Conservation (phyloP, 805 yeast genomes). For the Metschnikowia aberdeeniae region DNA sequence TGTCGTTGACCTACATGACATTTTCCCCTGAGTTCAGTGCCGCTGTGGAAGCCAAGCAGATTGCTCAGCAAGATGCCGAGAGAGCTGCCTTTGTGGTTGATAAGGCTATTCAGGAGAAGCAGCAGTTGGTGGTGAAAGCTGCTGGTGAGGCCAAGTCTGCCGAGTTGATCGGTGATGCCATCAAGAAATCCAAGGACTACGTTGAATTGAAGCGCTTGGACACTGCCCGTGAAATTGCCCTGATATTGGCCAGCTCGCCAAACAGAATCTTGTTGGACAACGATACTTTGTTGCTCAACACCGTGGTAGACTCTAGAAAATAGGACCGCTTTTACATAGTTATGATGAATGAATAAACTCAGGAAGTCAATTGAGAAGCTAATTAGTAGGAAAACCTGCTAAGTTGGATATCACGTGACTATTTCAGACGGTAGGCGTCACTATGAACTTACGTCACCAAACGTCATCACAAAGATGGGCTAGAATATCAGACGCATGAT, state of each 20-base stretch:
- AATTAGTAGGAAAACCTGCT: no score
- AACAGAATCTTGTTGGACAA: constrained; percentile 89
- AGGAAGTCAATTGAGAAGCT: no score
- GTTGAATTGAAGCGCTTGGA: constrained; percentile 95
- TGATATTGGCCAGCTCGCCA: constrained; percentile 78
- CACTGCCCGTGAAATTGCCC: constrained; percentile 94
- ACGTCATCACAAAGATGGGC: background rate
- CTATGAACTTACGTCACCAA: no score
- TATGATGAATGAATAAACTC: constrained; percentile 9
- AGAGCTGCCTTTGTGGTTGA: constrained; percentile 97
- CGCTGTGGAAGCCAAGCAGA: constrained; percentile 98
- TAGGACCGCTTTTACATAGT: constrained; percentile 16
- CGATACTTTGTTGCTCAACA: constrained; percentile 86
- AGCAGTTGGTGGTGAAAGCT: constrained; percentile 93
- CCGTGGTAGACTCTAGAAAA: constrained; percentile 73
- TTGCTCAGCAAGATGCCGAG: constrained; percentile 99
- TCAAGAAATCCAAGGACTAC: constrained; percentile 92
- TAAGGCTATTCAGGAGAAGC: constrained; percentile 96
- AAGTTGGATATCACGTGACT: no score
- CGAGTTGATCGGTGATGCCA: constrained; percentile 97
- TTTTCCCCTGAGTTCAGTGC: constrained; percentile 96
- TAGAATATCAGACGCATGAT: constrained; percentile 69
- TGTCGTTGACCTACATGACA: constrained; percentile 93
- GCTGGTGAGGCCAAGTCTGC: constrained; percentile 99
- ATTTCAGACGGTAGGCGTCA: no score